Percentiles rank a stretch among this genome's conserved stretches.
Evolutionary conservation across 768 basidiomycete genomes (phyloP).

Genomic region (Thelephora ganbajun): DNA sequence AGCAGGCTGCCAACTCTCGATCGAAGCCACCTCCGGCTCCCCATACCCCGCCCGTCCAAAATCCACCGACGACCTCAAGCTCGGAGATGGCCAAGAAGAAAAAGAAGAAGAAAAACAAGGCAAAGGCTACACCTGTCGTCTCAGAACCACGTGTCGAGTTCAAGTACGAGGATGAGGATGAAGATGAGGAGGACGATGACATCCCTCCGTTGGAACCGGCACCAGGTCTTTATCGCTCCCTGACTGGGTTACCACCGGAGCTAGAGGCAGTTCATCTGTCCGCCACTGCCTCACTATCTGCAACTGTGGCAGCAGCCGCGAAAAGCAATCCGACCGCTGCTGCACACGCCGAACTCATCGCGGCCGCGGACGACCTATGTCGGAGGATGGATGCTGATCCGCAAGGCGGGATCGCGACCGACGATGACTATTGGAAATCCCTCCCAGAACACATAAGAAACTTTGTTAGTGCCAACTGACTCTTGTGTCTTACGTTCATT

Average conservation of each 20-base stretch:
- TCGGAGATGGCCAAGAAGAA: not conserved
- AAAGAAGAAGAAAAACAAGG: not conserved
- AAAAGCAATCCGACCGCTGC: constrained; percentile 18
- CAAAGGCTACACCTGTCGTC: not conserved
- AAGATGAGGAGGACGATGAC: constrained; percentile 13
- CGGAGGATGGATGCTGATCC: constrained; percentile 34
- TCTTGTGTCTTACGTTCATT: constrained; percentile 3
- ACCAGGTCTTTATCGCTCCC: constrained; percentile 9
- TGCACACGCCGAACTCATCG: constrained; percentile 45
- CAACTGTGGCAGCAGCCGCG: constrained; percentile 19
- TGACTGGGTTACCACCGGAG: constrained; percentile 28
- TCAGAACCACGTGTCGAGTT: not conserved
- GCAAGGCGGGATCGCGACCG: constrained; percentile 22
- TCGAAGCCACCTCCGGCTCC: constrained; percentile 9
- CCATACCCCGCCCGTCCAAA: not conserved
- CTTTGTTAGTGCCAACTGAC: constrained; percentile 29
- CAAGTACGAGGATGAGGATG: constrained; percentile 9
- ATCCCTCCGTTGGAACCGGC: constrained; percentile 14
- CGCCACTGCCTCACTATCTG: constrained; percentile 29
- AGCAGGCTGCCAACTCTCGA: not conserved
- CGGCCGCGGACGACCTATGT: constrained; percentile 49
- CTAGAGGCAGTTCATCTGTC: constrained; percentile 34
- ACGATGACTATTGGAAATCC: constrained; percentile 58
- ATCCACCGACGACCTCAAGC: not conserved
- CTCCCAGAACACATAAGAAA: constrained; percentile 55